Percentiles rank a stretch among this genome's conserved stretches.
Evolutionary conservation across 1,284 basidiomycete species (phyloP).

Genomic region (Heterobasidion irregulare): DNA sequence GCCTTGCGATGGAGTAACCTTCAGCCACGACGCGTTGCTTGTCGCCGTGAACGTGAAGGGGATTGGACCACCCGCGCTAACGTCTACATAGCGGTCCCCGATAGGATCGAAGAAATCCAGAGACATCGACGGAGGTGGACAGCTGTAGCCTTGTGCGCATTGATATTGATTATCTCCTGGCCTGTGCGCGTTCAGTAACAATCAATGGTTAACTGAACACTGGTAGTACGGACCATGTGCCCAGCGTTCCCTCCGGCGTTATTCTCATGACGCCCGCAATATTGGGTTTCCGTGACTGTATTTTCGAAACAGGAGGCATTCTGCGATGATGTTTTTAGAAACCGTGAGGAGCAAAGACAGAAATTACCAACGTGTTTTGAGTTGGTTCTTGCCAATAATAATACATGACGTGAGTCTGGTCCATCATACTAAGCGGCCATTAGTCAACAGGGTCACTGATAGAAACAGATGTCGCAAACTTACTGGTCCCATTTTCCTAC

Average conservation of each 20-base stretch:
- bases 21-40: slow-evolving; percentile 46
- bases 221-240: slow-evolving; percentile 38
- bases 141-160: slow-evolving; percentile 41
- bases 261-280: slow-evolving; percentile 54
- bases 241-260: slow-evolving; percentile 49
- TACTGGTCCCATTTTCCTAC: slow-evolving; percentile 55
- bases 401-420: slow-evolving; percentile 57
- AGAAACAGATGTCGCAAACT: slow-evolving; percentile 11
- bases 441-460: not conserved
- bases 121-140: slow-evolving; percentile 39
- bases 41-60: slow-evolving; percentile 49
- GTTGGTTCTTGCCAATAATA: slow-evolving; percentile 68
- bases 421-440: slow-evolving; percentile 47
- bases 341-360: not conserved
- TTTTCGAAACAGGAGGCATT: slow-evolving; percentile 48
- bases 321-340: slow-evolving; percentile 18
- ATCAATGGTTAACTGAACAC: not conserved
- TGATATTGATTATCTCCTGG: slow-evolving; percentile 54
- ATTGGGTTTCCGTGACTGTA: slow-evolving; percentile 48
- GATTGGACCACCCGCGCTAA: slow-evolving; percentile 51
- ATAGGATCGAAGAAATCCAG: slow-evolving; percentile 50
- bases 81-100: slow-evolving; percentile 46
- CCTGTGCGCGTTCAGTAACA: slow-evolving; percentile 23
- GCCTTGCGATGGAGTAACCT: slow-evolving; percentile 36
- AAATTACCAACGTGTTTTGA: slow-evolving; percentile 40